Conservation (phyloP, 1,284 basidiomycete species). For the Ceratobasidium sp. region DNA sequence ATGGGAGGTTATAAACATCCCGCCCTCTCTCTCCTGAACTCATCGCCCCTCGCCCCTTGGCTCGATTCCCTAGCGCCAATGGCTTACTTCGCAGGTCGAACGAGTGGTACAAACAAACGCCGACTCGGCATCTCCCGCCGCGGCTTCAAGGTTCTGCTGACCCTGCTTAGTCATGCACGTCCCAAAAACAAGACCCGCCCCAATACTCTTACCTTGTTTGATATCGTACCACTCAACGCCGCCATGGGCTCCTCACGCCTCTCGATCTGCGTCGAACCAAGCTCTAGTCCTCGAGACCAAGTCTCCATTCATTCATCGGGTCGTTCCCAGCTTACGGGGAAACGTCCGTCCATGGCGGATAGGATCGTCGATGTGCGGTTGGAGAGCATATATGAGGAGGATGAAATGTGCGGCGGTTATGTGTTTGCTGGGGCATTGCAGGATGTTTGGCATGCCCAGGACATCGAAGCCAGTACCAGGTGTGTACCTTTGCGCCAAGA, state of each 20-base stretch:
- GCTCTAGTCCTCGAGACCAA: not conserved
- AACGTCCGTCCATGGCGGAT: slow-evolving; percentile 19
- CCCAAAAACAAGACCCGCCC: slow-evolving; percentile 27
- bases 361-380: slow-evolving; percentile 25
- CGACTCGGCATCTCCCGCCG: slow-evolving; percentile 26
- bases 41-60: not conserved
- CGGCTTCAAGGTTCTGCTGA: slow-evolving; percentile 18
- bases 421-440: slow-evolving; percentile 35
- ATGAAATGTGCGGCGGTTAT: not conserved
- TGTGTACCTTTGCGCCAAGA: not conserved
- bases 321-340: not conserved
- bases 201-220: slow-evolving; percentile 28
- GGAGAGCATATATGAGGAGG: slow-evolving; percentile 39
- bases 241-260: not conserved
- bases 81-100: slow-evolving; percentile 4
- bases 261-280: slow-evolving; percentile 10
- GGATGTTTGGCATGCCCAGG: slow-evolving; percentile 36
- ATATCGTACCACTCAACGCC: slow-evolving; percentile 22
- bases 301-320: not conserved
- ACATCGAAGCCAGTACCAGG: slow-evolving; percentile 20
- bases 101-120: slow-evolving; percentile 10
- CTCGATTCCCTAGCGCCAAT: not conserved
- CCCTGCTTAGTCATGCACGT: slow-evolving; percentile 2
- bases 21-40: too few relatives aligned
- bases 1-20: slow-evolving; percentile 2